phyloP scores from a whole-genome alignment of 352 stramenopile genomes.

The Pythium coloratum region DNA sequence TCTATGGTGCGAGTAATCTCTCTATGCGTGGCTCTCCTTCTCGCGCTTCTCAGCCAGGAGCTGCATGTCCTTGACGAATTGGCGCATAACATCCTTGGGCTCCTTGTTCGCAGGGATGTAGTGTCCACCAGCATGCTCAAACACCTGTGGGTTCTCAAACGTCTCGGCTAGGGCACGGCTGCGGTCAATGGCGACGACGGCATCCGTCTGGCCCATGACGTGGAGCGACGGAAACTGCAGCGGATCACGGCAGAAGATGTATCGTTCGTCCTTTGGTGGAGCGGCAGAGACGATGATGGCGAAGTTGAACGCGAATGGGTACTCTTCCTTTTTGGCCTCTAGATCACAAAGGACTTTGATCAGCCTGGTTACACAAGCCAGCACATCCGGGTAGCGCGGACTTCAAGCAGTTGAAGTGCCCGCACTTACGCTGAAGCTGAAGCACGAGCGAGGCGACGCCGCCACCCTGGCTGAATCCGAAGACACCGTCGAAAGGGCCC shows the following conservation, averaged over 20 bases:
- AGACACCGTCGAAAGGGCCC: conserved; percentile 84
- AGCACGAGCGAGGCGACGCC: conserved; percentile 69
- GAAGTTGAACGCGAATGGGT: conserved; percentile 66
- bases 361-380: no score
- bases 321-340: conserved; percentile 45
- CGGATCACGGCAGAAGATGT: conserved; percentile 38
- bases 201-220: conserved; percentile 79
- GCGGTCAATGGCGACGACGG: conserved; percentile 54
- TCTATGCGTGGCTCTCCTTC: conserved; percentile 8
- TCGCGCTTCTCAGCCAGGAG: conserved; percentile 10
- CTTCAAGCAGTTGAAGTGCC: neutral
- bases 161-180: conserved; percentile 56
- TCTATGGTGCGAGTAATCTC: neutral
- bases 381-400: neutral
- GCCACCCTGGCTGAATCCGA: conserved; percentile 84
- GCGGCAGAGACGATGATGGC: conserved; percentile 74
- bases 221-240: conserved; percentile 74
- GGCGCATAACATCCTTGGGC: conserved; percentile 67
- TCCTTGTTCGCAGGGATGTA: conserved; percentile 89
- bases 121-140: conserved; percentile 72
- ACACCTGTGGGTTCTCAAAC: conserved; percentile 56
- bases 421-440: conserved; percentile 60
- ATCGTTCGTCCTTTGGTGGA: conserved; percentile 42
- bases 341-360: neutral
- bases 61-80: conserved; percentile 58